Evolutionary conservation across 148 eudicot species (phyloP), one percentile per base, ranked within the genome.

Genomic region (Gaultheria prostrata): DNA sequence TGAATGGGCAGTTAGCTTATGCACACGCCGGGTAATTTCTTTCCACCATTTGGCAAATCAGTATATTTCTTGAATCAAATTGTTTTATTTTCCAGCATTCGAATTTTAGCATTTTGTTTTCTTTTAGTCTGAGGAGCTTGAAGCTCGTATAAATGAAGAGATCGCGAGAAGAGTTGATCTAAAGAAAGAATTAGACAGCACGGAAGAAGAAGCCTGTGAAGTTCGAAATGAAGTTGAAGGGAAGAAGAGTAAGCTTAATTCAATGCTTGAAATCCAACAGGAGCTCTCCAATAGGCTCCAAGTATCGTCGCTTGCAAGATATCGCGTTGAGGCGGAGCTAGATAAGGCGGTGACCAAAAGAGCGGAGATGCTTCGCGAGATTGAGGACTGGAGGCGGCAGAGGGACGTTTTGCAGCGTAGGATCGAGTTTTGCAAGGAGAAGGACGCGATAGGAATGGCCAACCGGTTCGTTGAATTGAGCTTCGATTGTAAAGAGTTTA

Each of bases 351-450:
- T 88, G 50, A 71, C 20, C 13, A 30, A 83, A 81, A 89, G 94
- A 84, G 82, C 77, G 0, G 89, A 88, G 28, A 86, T 93, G 81
- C 84, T 95, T 61, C 85, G 86, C 45, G 91, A 90, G 85, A 95
- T 95, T 12, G 97, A 95, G 89, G 92, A 91, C 80, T 72, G 92
- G 49, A 87, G 95, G 84, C 86, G 86, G 83, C 93, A 91, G 63
- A 91, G 89, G 80, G 93, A 92, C 81, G 87, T 95, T 21, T 81
- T 95, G 35, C 92, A 89, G 51, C 85, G 94, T n/a, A 86, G 98
- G 85, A 91, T 93, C 0, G 93, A 92, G 84, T 92, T 95, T 54
- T 93, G 97, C 76, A 90, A 83, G 84, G 97, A 95, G 74, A 93
- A 90, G 67, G 98, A 92, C 50, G 97, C 98, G 0, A 93, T 93